Percentiles rank a stretch among this genome's conserved stretches.
phyloP scores from a whole-genome alignment of 2,329 filamentous ascomycete genomes.

The Chaetomium sp. region DNA sequence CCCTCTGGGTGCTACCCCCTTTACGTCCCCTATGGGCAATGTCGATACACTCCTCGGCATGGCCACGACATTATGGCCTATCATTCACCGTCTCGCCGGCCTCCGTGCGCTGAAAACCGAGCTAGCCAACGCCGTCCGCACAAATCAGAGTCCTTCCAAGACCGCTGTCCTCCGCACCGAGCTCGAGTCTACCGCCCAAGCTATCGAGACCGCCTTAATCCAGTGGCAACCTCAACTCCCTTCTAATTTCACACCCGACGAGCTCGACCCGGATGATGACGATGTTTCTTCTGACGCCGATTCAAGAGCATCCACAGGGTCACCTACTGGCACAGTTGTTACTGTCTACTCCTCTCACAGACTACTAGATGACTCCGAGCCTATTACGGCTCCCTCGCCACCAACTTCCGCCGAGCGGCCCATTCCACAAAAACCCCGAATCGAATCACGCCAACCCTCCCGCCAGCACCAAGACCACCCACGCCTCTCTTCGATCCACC shows the following conservation, averaged over 20 bases:
- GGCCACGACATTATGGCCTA: conserved; percentile 56
- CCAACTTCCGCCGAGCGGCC: neutral
- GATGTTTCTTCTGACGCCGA: neutral
- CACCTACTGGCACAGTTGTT: no score
- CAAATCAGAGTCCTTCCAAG: conserved; percentile 36
- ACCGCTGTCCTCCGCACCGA: conserved; percentile 43
- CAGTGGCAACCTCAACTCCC: conserved; percentile 48
- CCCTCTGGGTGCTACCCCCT: conserved; percentile 37
- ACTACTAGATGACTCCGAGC: neutral
- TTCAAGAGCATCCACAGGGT: neutral
- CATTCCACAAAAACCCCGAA: neutral
- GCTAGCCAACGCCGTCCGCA: conserved; percentile 39
- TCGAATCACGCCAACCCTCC: neutral
- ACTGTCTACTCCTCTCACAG: no score
- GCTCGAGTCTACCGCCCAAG: conserved; percentile 45
- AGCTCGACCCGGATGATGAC: neutral
- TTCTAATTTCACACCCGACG: neutral
- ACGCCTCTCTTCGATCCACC: conserved; percentile 47
- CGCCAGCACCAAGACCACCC: conserved; percentile 28
- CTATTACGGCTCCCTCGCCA: neutral
- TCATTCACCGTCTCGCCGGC: conserved; percentile 54
- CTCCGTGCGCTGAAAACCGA: conserved; percentile 47
- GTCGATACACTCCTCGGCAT: conserved; percentile 56
- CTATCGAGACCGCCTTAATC: conserved; percentile 49
- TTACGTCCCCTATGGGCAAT: conserved; percentile 40